Conservation (phyloP, 331 rosid genomes). For the Pyrus hybrid region DNA sequence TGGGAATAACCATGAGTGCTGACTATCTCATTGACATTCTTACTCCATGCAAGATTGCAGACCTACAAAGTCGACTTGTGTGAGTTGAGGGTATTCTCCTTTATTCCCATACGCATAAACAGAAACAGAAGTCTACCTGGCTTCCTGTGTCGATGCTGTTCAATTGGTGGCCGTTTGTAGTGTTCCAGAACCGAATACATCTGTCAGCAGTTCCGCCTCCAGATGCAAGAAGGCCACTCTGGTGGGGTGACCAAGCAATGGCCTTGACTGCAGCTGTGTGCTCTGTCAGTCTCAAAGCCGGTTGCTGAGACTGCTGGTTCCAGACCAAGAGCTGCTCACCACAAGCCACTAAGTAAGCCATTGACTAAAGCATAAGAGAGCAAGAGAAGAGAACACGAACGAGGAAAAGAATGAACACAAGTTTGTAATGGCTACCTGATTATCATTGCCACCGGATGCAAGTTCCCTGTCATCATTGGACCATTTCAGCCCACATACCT, state of each 20-base stretch:
- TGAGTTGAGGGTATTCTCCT: background rate
- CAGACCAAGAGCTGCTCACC: constrained; percentile 75
- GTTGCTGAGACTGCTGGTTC: constrained; percentile 95
- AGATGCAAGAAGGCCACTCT: constrained; percentile 82
- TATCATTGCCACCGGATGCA: no score
- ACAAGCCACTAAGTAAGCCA: constrained; percentile 5
- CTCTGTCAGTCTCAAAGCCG: constrained; percentile 68
- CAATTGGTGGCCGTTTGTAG: constrained; percentile 84
- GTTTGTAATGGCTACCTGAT: constrained; percentile 43
- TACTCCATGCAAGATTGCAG: constrained; percentile 92
- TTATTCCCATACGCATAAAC: background rate
- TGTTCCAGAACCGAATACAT: constrained; percentile 98
- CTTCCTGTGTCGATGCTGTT: constrained; percentile 89
- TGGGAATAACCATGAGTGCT: constrained; percentile 99
- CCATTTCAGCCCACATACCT: no score
- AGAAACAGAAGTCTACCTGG: constrained; percentile 45
- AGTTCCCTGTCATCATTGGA: no score
- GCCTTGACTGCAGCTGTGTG: constrained; percentile 99
- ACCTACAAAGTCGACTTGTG: constrained; percentile 32
- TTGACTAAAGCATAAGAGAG: background rate
- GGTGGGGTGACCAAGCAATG: constrained; percentile 98
- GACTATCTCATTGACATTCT: constrained; percentile 83
- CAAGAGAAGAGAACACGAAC: background rate
- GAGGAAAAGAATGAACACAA: background rate
- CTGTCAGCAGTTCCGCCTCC: constrained; percentile 99